phyloP scores from a whole-genome alignment of 2,329 filamentous ascomycete species.

The Raffaelea ambrosiae region DNA sequence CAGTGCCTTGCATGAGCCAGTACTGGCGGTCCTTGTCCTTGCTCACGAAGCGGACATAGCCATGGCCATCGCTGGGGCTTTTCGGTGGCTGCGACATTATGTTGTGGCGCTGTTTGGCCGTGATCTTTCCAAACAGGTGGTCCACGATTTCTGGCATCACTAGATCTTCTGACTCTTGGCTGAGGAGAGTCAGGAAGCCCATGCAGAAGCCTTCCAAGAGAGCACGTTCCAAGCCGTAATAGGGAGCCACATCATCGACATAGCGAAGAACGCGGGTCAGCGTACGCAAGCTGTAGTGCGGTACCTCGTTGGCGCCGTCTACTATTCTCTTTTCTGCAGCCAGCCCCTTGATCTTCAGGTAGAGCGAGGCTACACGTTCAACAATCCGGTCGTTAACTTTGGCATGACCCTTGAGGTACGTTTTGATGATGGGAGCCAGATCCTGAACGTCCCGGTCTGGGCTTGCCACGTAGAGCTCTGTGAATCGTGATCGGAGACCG shows the following conservation, averaged over 20 bases:
- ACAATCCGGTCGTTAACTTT: constrained; percentile 65
- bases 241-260: constrained; percentile 72
- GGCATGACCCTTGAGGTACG: constrained; percentile 68
- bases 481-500: constrained; percentile 85
- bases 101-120: constrained; percentile 44
- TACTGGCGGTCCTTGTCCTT: constrained; percentile 63
- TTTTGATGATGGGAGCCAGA: constrained; percentile 77
- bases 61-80: constrained; percentile 64
- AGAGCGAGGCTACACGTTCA: constrained; percentile 76
- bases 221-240: constrained; percentile 77
- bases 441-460: constrained; percentile 84
- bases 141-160: constrained; percentile 73
- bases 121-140: constrained; percentile 63
- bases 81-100: constrained; percentile 72
- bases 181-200: constrained; percentile 89
- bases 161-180: constrained; percentile 70
- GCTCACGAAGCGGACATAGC: constrained; percentile 72
- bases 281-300: constrained; percentile 93
- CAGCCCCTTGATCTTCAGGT: constrained; percentile 76
- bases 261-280: constrained; percentile 85
- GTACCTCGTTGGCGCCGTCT: constrained; percentile 90
- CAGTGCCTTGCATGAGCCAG: constrained; percentile 74
- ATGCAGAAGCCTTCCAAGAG: constrained; percentile 95
- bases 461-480: constrained; percentile 87
- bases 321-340: constrained; percentile 78